Conservation (phyloP, 2,329 filamentous ascomycete genomes). For the Monosporascus sp. region DNA sequence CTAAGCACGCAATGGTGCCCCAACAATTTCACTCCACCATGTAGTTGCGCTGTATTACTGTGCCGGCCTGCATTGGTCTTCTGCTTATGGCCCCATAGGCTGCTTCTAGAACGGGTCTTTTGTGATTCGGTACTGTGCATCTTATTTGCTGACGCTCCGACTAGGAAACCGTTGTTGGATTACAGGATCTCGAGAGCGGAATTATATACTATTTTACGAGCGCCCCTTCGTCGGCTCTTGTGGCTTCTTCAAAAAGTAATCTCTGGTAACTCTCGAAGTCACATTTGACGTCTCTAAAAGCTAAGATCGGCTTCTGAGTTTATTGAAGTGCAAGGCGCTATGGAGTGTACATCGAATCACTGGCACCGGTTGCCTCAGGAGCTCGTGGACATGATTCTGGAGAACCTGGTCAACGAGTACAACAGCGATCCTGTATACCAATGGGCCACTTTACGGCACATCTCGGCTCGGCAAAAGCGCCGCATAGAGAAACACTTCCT, state of each 20-base stretch:
- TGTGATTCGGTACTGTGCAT: background rate
- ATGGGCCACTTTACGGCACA: slow-evolving; percentile 13
- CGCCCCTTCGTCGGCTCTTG: background rate
- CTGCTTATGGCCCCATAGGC: background rate
- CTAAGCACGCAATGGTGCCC: background rate
- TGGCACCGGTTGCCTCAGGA: slow-evolving; percentile 6
- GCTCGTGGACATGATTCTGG: slow-evolving; percentile 13
- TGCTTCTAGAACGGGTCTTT: background rate
- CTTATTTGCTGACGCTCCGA: background rate
- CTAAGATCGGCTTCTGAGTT: too few species aligned
- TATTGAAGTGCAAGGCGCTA: background rate
- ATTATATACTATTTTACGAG: background rate
- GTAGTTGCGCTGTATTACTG: background rate
- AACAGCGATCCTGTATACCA: slow-evolving; percentile 13
- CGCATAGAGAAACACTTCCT: slow-evolving; percentile 11
- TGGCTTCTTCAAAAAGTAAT: too few species aligned
- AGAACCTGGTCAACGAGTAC: slow-evolving; percentile 9
- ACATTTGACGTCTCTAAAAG: too few species aligned
- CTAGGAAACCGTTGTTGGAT: background rate
- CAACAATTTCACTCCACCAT: background rate
- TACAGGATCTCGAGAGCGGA: background rate
- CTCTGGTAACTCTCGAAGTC: too few species aligned
- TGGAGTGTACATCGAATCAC: background rate
- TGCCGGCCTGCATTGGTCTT: background rate
- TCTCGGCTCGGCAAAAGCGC: slow-evolving; percentile 8